phyloP scores from a whole-genome alignment of 1,139 yeast species.

The Blastobotrys malaysiensis region DNA sequence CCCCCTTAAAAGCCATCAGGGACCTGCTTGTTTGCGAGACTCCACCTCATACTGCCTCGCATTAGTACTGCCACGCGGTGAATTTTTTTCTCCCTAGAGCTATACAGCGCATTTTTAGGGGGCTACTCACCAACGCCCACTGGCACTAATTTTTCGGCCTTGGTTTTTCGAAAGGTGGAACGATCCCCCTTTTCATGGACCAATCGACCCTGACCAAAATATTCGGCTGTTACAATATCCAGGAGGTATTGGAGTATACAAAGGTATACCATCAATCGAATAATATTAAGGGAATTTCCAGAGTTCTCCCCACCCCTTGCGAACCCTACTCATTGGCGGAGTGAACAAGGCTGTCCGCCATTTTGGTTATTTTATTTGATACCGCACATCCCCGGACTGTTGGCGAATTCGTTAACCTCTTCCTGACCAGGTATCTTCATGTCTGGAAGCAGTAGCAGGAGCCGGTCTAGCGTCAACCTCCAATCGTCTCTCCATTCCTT shows the following conservation, averaged over 20 bases:
- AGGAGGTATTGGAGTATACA: no score
- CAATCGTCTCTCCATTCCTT: background rate
- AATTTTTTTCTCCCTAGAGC: background rate
- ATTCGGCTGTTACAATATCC: no score
- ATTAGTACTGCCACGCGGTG: background rate
- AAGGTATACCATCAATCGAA: no score
- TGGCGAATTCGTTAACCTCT: no score
- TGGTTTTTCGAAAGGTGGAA: background rate
- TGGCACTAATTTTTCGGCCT: background rate
- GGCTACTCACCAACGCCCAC: no score
- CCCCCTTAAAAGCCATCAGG: background rate
- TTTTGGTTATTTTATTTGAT: no score
- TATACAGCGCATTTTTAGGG: background rate
- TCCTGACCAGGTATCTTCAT: background rate
- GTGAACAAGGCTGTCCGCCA: no score
- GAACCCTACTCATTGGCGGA: no score
- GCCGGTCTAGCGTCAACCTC: background rate
- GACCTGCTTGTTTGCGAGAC: background rate
- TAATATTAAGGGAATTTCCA: no score
- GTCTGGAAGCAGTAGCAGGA: background rate
- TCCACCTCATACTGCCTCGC: background rate
- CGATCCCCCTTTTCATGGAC: background rate
- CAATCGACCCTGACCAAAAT: background rate
- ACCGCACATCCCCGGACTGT: no score
- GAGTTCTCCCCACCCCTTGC: no score